Evolutionary conservation across 495 filamentous ascomycete species (phyloP).

Genomic region (Xylaria castorea): DNA sequence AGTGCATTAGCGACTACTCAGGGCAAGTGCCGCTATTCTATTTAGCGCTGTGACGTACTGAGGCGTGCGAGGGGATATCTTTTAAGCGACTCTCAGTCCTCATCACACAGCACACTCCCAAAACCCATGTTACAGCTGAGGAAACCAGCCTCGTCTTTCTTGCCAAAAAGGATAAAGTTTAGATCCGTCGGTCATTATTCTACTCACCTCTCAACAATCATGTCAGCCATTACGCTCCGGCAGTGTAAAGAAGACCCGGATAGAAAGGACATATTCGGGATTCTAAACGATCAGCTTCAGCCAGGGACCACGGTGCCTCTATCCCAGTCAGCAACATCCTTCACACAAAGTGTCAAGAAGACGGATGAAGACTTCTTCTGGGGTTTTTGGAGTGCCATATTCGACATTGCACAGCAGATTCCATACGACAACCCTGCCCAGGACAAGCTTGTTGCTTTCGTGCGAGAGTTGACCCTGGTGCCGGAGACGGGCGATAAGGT

Average conservation of each 20-base stretch:
- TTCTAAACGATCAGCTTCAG: constrained; percentile 35
- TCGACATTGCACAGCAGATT: constrained; percentile 35
- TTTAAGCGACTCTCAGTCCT: not conserved
- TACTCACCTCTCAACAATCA: not conserved
- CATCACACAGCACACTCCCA: not conserved
- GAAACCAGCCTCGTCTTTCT: not conserved
- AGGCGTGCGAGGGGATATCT: constrained; percentile 12
- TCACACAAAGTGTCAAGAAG: constrained; percentile 27
- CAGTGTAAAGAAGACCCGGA: constrained; percentile 6
- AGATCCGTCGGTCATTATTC: not conserved
- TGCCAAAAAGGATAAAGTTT: not conserved
- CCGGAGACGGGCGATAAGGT: constrained; percentile 32
- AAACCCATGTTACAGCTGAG: not conserved
- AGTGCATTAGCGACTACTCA: not conserved
- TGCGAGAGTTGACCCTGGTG: constrained; percentile 33
- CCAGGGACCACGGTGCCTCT: constrained; percentile 14
- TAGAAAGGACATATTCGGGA: constrained; percentile 36
- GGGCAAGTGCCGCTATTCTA: not conserved
- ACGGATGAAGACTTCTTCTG: constrained; percentile 34
- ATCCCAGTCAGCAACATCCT: constrained; percentile 24
- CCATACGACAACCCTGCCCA: constrained; percentile 30
- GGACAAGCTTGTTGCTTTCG: constrained; percentile 34
- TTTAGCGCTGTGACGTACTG: constrained; percentile 22
- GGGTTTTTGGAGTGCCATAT: constrained; percentile 31
- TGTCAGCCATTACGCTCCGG: constrained; percentile 6